Evolutionary conservation across 345 rosid genomes (phyloP).

Genomic region (Ceriops zippeliana): DNA sequence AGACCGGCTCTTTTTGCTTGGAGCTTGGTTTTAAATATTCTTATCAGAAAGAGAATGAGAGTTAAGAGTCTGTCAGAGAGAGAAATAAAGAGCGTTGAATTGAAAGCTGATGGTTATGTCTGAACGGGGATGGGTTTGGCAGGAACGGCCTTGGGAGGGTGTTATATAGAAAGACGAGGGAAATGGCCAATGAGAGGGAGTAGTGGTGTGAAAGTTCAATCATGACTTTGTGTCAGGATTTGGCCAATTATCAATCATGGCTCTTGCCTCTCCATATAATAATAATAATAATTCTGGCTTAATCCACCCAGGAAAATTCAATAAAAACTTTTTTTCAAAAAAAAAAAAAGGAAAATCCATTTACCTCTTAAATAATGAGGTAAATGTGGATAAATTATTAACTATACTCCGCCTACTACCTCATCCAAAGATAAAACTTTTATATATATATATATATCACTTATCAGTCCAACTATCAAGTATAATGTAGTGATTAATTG

Average conservation of each 20-base stretch:
- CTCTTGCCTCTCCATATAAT: slow-evolving; percentile 34
- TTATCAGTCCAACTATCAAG: too few relatives aligned
- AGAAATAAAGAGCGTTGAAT: slow-evolving; percentile 8
- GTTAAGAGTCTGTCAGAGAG: not conserved
- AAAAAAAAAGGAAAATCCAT: too few relatives aligned
- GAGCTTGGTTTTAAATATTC: not conserved
- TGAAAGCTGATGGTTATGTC: slow-evolving; percentile 1
- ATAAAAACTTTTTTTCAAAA: too few relatives aligned
- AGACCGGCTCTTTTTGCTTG: not conserved
- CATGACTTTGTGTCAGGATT: slow-evolving; percentile 52
- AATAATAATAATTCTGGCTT: slow-evolving; percentile 5
- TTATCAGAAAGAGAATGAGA: not conserved
- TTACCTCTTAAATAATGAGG: too few relatives aligned
- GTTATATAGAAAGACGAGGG: slow-evolving; percentile 45
- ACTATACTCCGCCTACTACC: too few relatives aligned
- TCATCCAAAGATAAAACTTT: too few relatives aligned
- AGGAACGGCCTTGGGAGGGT: not conserved
- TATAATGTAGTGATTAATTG: too few relatives aligned
- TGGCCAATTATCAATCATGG: slow-evolving; percentile 52
- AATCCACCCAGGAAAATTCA: not conserved
- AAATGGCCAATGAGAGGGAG: slow-evolving; percentile 1
- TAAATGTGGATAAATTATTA: too few relatives aligned
- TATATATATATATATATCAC: too few relatives aligned
- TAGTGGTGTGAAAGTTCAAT: slow-evolving; percentile 40
- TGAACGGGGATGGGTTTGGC: not conserved